Evolutionary conservation across 2,329 filamentous ascomycete species (phyloP).

Genomic region (Zymoseptoria crescenta): DNA sequence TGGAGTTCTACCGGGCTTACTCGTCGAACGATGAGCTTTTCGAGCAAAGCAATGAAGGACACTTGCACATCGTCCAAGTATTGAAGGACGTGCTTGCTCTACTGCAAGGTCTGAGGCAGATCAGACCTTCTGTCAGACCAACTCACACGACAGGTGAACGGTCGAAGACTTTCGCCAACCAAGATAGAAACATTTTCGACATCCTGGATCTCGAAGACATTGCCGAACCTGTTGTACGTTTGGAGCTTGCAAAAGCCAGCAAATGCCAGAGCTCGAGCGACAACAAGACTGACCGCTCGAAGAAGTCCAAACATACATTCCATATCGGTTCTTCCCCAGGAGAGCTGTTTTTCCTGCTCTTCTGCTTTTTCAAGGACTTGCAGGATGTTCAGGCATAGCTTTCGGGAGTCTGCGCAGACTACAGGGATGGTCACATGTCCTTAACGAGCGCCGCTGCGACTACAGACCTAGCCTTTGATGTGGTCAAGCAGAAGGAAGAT

Average conservation of each 20-base stretch:
- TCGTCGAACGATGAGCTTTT: conserved; percentile 1
- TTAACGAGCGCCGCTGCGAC: conserved; percentile 2
- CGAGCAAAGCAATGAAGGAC: conserved; percentile 2
- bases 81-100: conserved; percentile 1
- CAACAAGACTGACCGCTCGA: neutral
- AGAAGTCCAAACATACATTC: neutral
- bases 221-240: neutral
- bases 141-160: neutral
- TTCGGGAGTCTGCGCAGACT: neutral
- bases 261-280: neutral
- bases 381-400: conserved; percentile 3
- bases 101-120: neutral
- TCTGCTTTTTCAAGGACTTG: conserved; percentile 4
- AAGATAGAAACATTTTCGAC: neutral
- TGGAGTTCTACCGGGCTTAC: neutral
- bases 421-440: neutral
- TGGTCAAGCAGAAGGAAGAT: conserved; percentile 1
- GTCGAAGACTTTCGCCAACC: neutral
- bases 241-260: neutral
- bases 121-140: neutral
- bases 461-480: conserved; percentile 3
- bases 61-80: conserved; percentile 2
- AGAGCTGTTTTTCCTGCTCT: conserved; percentile 4
- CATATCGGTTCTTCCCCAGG: neutral
- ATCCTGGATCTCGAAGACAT: conserved; percentile 1